Evolutionary conservation across 305 asterid species (phyloP).

Genomic region (Salvia sclarea): DNA sequence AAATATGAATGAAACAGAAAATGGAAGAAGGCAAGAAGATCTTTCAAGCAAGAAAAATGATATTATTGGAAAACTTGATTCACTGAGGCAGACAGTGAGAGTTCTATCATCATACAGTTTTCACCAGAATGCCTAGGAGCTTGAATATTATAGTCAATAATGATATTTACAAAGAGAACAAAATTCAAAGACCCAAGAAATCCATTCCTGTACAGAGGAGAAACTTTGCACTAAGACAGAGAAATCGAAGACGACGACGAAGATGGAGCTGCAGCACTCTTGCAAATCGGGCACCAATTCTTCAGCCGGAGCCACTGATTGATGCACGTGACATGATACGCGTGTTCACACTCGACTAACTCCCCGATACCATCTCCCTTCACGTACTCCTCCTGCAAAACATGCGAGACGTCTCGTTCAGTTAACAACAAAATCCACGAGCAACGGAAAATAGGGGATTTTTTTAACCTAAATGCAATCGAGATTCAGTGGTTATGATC

Average conservation of each 20-base stretch:
- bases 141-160: constrained; percentile 13
- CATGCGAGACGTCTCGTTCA: background rate
- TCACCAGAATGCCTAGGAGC: constrained; percentile 25
- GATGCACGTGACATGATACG: constrained; percentile 56
- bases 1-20: background rate
- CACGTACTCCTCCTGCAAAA: constrained; percentile 67
- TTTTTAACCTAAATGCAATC: background rate
- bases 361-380: constrained; percentile 61
- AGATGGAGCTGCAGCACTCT: constrained; percentile 55
- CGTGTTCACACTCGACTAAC: constrained; percentile 62
- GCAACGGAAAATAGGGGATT: background rate
- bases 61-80: constrained; percentile 21
- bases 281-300: constrained; percentile 94
- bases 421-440: background rate
- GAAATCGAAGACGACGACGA: constrained; percentile 29
- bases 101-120: constrained; percentile 20
- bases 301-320: constrained; percentile 65
- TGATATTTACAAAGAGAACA: constrained; percentile 14
- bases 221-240: constrained; percentile 14
- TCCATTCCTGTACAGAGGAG: constrained; percentile 20
- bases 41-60: constrained; percentile 9
- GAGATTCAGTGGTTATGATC: background rate
- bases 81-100: constrained; percentile 31
- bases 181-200: constrained; percentile 1
- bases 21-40: background rate